These are phyloP conservation scores for Phoenix dactylifera DNA, from an alignment of 176 grass and related monocot species.

Conservation along the genomic window DNA sequence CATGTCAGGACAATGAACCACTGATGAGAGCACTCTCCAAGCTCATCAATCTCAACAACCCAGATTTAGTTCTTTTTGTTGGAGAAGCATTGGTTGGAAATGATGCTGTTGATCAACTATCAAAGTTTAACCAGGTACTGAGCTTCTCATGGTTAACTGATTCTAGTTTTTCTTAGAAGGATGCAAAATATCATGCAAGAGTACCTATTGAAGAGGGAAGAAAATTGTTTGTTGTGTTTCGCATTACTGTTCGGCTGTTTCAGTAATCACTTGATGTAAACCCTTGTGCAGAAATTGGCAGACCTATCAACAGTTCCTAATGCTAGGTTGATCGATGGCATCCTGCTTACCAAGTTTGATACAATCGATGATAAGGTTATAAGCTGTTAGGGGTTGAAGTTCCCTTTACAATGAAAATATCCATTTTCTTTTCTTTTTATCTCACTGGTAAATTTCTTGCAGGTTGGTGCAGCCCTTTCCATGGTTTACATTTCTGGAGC, in stretches of 20 bases:
- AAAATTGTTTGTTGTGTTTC: too few relatives aligned
- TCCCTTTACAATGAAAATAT: too few relatives aligned
- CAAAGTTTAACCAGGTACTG: slow-evolving; percentile 83
- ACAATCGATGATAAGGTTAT: slow-evolving; percentile 84
- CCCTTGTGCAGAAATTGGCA: slow-evolving; percentile 67
- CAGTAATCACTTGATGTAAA: not conserved
- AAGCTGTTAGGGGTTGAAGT: too few relatives aligned
- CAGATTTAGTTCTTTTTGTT: slow-evolving; percentile 89
- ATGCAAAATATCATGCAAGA: too few relatives aligned
- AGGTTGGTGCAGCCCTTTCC: slow-evolving; percentile 81
- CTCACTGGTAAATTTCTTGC: slow-evolving; percentile 1
- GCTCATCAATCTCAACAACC: slow-evolving; percentile 89
- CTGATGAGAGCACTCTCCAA: slow-evolving; percentile 96
- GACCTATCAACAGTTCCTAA: slow-evolving; percentile 63
- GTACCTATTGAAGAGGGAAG: too few relatives aligned
- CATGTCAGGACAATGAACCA: slow-evolving; percentile 79
- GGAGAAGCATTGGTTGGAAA: slow-evolving; percentile 93
- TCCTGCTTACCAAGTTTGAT: slow-evolving; percentile 97
- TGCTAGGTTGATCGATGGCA: slow-evolving; percentile 85
- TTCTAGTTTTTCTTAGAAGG: too few relatives aligned
- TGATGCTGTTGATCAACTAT: slow-evolving; percentile 86
- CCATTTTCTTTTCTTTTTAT: too few relatives aligned
- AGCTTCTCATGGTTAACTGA: too few relatives aligned
- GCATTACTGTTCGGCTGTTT: too few relatives aligned
- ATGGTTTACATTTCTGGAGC: slow-evolving; percentile 95